Evolutionary conservation across 2,329 filamentous ascomycete genomes (phyloP), one percentile per base, ranked within the genome.

Genomic region (Taxawa tesnikishii): DNA sequence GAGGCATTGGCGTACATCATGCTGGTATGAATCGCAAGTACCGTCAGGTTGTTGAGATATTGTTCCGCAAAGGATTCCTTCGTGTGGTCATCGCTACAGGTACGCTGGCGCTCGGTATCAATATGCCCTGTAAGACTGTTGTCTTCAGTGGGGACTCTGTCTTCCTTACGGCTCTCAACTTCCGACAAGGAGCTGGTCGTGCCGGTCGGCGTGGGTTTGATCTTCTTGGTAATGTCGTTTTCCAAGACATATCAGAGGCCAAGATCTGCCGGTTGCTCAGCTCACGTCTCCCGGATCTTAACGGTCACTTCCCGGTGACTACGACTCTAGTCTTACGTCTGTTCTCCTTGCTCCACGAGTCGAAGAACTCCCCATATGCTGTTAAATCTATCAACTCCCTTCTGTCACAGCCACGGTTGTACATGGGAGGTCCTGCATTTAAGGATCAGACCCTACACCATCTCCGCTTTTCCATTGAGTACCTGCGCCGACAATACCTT

Each of bases 101-200:
- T 1, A 85, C 80, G 0, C 64, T 85, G 14, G 77, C 78, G 2
- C 60, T 87, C 4, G 82, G 82, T 59, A 79, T 88, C 59, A 88
- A 83, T 42, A 83, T 83, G 77, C 82, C 82, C 7, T 87, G 80
- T 51, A 83, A 82, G 51, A 88, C 81, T 1, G 79, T 85, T 1
- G 72, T 84, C 1, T 88, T 88, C 50, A 68, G 66, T 11, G 79
- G 79, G 0, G 80, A 87, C 49, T 82, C 75, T 0, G 63, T 81
- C 3, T 84, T 71, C 47, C 57, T 88, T 26, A 83, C 79, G 0
- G 72, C 80, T 0, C 68, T 87, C 31, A 83, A 83, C 49, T 88
- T 79, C 51, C 71, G 79, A 6, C 82, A 88, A 51, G 79, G 73
- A 6, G 73, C 80, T 35, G 81, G 83, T 54, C 75, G 81, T 63